A percentile compares a stretch with the other conserved stretches of the same genome.
These are phyloP conservation scores for Podila horticola DNA, from an alignment of 192 early-diverging fungal genomes.

Conservation along the genomic window DNA sequence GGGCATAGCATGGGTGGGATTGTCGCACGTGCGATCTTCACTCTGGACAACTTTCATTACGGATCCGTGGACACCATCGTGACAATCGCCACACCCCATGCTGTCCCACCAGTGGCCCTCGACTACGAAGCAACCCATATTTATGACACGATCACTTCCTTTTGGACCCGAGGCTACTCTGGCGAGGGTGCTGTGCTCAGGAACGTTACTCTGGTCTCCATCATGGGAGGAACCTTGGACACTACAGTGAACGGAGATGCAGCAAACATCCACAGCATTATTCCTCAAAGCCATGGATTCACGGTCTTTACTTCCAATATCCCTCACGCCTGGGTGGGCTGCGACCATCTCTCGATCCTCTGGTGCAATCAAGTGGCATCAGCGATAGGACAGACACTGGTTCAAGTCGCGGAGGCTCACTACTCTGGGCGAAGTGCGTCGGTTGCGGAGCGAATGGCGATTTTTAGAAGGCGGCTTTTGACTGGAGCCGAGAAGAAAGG, in stretches of 20 bases:
- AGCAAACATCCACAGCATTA: constrained; percentile 71
- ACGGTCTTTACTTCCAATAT: constrained; percentile 82
- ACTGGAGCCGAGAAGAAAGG: constrained; percentile 57
- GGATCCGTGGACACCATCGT: constrained; percentile 85
- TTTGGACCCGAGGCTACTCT: constrained; percentile 70
- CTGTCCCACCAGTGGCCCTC: constrained; percentile 81
- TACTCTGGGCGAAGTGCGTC: constrained; percentile 66
- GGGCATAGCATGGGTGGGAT: constrained; percentile 98
- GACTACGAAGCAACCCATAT: constrained; percentile 64
- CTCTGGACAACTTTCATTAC: constrained; percentile 71
- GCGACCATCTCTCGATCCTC: constrained; percentile 88
- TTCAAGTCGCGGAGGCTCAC: constrained; percentile 70
- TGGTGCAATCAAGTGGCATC: constrained; percentile 93
- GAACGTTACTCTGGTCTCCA: constrained; percentile 82
- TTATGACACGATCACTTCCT: constrained; percentile 73
- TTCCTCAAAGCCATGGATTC: constrained; percentile 76
- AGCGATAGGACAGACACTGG: constrained; percentile 66
- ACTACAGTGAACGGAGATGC: constrained; percentile 84
- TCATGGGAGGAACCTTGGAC: constrained; percentile 92
- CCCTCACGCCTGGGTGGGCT: constrained; percentile 87
- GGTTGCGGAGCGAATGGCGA: constrained; percentile 67
- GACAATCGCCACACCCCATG: constrained; percentile 91
- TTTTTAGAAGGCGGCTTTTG: constrained; percentile 66
- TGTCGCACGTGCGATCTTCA: constrained; percentile 85
- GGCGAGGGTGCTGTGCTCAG: constrained; percentile 15